Conservation (phyloP, 2,329 filamentous ascomycete species). For the Claviceps maximensis region DNA sequence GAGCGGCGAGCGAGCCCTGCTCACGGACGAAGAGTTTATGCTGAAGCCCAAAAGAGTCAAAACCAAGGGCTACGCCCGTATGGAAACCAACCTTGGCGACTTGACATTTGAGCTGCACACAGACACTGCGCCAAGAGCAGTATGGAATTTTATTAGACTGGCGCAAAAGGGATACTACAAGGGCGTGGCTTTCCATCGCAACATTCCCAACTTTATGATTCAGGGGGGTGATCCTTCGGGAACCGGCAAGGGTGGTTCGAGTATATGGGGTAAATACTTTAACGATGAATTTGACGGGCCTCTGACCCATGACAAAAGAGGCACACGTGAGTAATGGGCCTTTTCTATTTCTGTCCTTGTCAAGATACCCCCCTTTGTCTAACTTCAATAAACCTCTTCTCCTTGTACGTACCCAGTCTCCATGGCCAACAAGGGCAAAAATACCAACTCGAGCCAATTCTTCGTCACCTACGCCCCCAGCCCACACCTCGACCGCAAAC, state of each 20-base stretch:
- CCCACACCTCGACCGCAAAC: constrained; percentile 82
- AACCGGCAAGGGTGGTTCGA: constrained; percentile 78
- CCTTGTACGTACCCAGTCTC: constrained; percentile 28
- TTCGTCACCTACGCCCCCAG: constrained; percentile 83
- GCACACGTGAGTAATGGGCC: constrained; percentile 34
- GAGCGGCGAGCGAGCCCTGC: constrained; percentile 68
- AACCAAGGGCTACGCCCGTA: constrained; percentile 78
- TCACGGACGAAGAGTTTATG: constrained; percentile 95
- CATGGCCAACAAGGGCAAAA: constrained; percentile 98
- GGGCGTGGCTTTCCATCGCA: constrained; percentile 75
- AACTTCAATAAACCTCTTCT: background rate
- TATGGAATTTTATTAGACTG: constrained; percentile 91
- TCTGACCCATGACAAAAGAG: constrained; percentile 66
- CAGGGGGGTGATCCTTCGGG: constrained; percentile 92
- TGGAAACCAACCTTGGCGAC: constrained; percentile 74
- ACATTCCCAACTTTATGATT: constrained; percentile 95
- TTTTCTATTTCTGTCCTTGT: background rate
- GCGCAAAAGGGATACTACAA: constrained; percentile 85
- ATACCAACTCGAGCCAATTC: constrained; percentile 90
- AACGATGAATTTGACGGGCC: constrained; percentile 88
- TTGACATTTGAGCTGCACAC: constrained; percentile 82
- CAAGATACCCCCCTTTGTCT: too few relatives aligned
- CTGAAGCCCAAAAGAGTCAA: constrained; percentile 81
- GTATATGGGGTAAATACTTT: constrained; percentile 91
- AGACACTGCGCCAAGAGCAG: constrained; percentile 80